Conservation (phyloP, 2,329 filamentous ascomycete genomes). For the Tolypocladium ophioglossoides region DNA sequence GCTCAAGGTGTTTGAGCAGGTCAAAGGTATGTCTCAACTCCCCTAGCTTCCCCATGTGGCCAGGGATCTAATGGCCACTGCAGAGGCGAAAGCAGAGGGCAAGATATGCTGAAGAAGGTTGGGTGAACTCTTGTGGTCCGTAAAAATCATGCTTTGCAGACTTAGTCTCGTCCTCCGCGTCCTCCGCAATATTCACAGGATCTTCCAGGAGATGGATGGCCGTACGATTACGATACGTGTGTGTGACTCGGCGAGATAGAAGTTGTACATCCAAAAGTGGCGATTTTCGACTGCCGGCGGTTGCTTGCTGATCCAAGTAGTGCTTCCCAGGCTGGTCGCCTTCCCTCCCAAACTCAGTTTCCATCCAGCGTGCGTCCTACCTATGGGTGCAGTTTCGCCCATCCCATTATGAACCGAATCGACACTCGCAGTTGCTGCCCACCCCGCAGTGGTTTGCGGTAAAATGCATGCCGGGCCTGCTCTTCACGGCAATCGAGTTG, state of each 20-base stretch:
- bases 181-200: background rate
- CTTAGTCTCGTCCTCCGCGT: background rate
- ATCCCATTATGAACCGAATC: background rate
- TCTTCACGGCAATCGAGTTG: background rate
- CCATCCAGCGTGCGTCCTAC: background rate
- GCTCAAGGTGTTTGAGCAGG: slow-evolving; percentile 98
- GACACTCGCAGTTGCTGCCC: background rate
- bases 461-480: background rate
- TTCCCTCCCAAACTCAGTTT: background rate
- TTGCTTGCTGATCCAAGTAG: too few species aligned
- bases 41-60: background rate
- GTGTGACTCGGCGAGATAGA: background rate
- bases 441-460: background rate
- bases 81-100: slow-evolving; percentile 64
- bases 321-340: too few species aligned
- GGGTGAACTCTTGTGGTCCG: background rate
- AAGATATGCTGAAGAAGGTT: slow-evolving; percentile 41
- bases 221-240: too few species aligned
- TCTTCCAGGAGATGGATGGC: background rate
- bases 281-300: too few species aligned
- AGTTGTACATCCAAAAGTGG: too few species aligned
- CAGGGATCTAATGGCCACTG: slow-evolving; percentile 8
- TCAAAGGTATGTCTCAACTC: slow-evolving; percentile 50
- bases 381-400: background rate
- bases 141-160: background rate